phyloP scores from a whole-genome alignment of 495 filamentous ascomycete species.

The Letharia columbiana region DNA sequence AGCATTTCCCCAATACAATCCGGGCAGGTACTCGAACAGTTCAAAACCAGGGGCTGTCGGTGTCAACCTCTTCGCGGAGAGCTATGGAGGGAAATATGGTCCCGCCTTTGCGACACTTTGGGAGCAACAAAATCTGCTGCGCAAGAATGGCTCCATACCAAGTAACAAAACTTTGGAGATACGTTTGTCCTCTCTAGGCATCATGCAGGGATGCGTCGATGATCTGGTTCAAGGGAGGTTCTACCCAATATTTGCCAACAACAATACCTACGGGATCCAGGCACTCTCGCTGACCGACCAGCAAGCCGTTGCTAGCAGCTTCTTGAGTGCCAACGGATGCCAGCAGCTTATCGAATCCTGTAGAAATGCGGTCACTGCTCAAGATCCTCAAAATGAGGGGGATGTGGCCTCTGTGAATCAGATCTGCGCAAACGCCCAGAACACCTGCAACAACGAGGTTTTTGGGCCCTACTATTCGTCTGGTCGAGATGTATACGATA shows the following conservation, averaged over 20 bases:
- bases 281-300: conserved; percentile 31
- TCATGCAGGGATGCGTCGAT: conserved; percentile 40
- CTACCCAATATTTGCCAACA: conserved; percentile 36
- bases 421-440: conserved; percentile 38
- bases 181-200: conserved; percentile 34
- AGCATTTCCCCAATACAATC: conserved; percentile 59
- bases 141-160: conserved; percentile 29
- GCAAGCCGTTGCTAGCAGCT: conserved; percentile 33
- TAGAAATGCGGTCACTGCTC: conserved; percentile 32
- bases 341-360: conserved; percentile 44
- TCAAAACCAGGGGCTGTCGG: conserved; percentile 33
- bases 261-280: conserved; percentile 38
- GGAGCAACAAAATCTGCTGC: conserved; percentile 35
- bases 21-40: conserved; percentile 36
- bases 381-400: conserved; percentile 40
- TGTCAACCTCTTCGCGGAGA: conserved; percentile 39
- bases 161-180: conserved; percentile 35
- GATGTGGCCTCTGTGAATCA: conserved; percentile 39
- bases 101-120: conserved; percentile 38
- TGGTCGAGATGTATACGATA: conserved; percentile 35
- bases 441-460: conserved; percentile 40
- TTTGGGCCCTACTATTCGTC: conserved; percentile 38
- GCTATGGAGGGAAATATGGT: conserved; percentile 42
- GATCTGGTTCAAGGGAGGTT: conserved; percentile 30
- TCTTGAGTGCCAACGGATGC: conserved; percentile 43